These are phyloP conservation scores for Monosporozyma yasuniensis DNA, from an alignment of 805 yeast species.

Conservation along the genomic window DNA sequence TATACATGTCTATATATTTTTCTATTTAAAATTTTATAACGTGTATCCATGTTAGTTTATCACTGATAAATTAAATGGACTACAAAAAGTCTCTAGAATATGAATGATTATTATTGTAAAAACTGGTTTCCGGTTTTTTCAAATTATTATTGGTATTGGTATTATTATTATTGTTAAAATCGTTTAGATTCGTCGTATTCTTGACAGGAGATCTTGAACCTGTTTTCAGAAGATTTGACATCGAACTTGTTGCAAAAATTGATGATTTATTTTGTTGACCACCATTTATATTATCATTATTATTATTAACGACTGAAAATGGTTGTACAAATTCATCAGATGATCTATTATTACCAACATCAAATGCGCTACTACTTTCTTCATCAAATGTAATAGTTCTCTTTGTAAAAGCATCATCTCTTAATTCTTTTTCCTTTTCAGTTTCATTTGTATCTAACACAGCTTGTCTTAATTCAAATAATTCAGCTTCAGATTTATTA, in stretches of 20 bases:
- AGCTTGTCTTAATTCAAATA: slow-evolving; percentile 31
- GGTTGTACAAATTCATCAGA: slow-evolving; percentile 3
- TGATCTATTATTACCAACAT: neutral
- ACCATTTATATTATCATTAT: neutral
- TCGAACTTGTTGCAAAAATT: neutral
- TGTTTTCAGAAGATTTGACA: slow-evolving; percentile 1
- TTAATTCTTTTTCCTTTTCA: slow-evolving; percentile 20
- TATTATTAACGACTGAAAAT: slow-evolving; percentile 1
- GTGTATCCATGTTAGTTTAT: neutral
- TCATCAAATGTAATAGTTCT: slow-evolving; percentile 4
- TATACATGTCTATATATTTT: neutral
- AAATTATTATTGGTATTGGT: slow-evolving; percentile 12
- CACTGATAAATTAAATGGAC: neutral
- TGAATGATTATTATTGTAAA: slow-evolving; percentile 17
- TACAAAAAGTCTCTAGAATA: slow-evolving; percentile 11
- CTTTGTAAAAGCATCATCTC: slow-evolving; percentile 18
- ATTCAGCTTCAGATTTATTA: slow-evolving; percentile 24
- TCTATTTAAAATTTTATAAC: neutral
- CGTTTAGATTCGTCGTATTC: neutral
- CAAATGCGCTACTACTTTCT: slow-evolving; percentile 11
- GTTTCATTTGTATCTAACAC: slow-evolving; percentile 31
- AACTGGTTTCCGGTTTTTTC: slow-evolving; percentile 27
- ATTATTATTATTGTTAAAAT: neutral
- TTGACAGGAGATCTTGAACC: neutral
- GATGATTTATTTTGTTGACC: neutral